These are phyloP conservation scores for Pleurotus salmoneostramineus DNA, from an alignment of 768 basidiomycete genomes.

Conservation along the genomic window DNA sequence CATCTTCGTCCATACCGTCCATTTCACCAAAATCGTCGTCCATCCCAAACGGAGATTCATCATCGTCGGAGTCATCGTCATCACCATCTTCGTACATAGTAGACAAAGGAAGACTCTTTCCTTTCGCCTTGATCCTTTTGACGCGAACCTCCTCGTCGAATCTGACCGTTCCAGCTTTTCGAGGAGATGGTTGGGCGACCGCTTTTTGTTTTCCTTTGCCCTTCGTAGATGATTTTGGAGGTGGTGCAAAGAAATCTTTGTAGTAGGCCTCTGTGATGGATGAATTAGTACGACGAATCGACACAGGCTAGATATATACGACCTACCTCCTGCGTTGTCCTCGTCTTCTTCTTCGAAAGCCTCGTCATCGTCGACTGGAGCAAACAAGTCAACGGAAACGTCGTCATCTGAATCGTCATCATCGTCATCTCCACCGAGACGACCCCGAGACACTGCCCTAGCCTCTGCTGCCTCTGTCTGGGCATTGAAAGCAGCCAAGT, in stretches of 20 bases:
- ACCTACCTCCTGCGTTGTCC: conserved; percentile 30
- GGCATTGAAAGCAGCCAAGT: conserved; percentile 82
- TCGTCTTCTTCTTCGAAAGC: conserved; percentile 42
- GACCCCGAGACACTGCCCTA: conserved; percentile 54
- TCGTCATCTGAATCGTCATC: conserved; percentile 55
- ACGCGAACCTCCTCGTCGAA: conserved; percentile 82
- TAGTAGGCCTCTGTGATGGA: conserved; percentile 54
- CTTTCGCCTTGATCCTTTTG: conserved; percentile 73
- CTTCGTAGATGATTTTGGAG: conserved; percentile 32
- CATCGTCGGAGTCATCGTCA: conserved; percentile 34
- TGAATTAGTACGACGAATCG: neutral
- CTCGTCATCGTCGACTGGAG: conserved; percentile 43
- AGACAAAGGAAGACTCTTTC: conserved; percentile 57
- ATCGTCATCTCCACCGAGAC: conserved; percentile 44
- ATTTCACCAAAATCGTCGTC: conserved; percentile 26
- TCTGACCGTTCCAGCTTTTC: conserved; percentile 51
- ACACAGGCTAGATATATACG: conserved; percentile 1
- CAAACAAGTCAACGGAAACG: conserved; percentile 62
- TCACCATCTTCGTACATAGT: conserved; percentile 29
- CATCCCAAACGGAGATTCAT: conserved; percentile 19
- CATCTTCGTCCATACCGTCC: conserved; percentile 31
- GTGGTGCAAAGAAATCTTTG: conserved; percentile 78
- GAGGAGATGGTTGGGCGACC: conserved; percentile 10
- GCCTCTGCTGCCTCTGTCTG: conserved; percentile 80
- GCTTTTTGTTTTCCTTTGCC: conserved; percentile 15